These are phyloP conservation scores for Stagonosporopsis cucurbitacearum DNA, from an alignment of 2,329 filamentous ascomycete species.

Conservation along the genomic window DNA sequence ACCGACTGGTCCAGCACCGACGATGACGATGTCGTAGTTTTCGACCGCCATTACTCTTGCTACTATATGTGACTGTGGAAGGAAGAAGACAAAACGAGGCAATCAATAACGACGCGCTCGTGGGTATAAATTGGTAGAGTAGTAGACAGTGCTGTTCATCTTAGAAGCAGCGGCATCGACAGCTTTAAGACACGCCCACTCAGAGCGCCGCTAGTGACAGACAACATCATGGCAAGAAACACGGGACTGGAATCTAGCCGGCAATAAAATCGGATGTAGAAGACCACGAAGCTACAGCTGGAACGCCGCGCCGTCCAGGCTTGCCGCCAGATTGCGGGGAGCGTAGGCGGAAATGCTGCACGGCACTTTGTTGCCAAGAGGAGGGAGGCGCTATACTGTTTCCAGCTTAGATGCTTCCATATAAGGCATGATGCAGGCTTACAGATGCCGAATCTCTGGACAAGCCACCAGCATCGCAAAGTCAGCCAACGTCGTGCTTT, in stretches of 20 bases:
- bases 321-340: constrained; percentile 39
- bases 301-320: constrained; percentile 20
- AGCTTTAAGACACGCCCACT: constrained; percentile 26
- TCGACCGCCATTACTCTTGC: constrained; percentile 41
- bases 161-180: constrained; percentile 8
- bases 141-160: constrained; percentile 8
- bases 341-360: constrained; percentile 31
- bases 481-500: constrained; percentile 12
- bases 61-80: not conserved
- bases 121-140: constrained; percentile 15
- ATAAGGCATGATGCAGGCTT: not conserved
- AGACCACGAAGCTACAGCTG: constrained; percentile 17
- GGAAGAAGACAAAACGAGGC: not conserved
- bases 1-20: constrained; percentile 88
- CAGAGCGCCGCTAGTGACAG: constrained; percentile 23
- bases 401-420: not conserved
- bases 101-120: constrained; percentile 7
- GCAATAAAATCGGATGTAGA: constrained; percentile 36
- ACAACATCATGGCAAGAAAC: constrained; percentile 32
- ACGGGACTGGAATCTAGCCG: constrained; percentile 32
- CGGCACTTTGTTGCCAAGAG: constrained; percentile 33
- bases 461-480: constrained; percentile 8
- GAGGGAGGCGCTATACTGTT: not conserved
- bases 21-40: constrained; percentile 75
- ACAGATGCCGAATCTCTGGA: constrained; percentile 4